Evolutionary conservation across 176 grass and related monocot genomes (phyloP), one percentile per base, ranked within the genome.

Genomic region (Pontederia paniculata): DNA sequence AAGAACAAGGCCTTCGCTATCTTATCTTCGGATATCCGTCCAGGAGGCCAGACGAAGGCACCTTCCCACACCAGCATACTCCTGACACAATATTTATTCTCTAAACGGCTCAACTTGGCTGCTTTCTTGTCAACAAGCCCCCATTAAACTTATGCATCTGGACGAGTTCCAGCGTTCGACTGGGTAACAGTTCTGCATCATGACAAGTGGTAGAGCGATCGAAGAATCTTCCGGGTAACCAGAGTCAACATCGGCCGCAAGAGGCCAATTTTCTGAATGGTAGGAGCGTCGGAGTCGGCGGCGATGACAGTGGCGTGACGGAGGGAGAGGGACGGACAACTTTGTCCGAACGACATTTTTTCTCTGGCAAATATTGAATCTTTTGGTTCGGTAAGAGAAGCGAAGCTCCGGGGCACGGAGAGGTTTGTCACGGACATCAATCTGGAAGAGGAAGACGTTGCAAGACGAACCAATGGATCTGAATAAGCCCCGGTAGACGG

Each of bases 61-160:
- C 85, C 90, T 70, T 81, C 85, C 90, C 90, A 95, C 58, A 95
- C 85, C 90, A 2, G 82, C 72, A 28, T 74, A 80, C 65, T 95
- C 81, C 70, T 64, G 72, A 17, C 76, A 17, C 12, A 10, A 17
- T 2, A 2, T 14, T 9, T 2, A 5, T 44, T 48, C 15, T 54
- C 45, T 1, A n/a, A 17, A 10, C 8, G 42, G 18, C 66, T 31
- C 2, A 63, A 68, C 70, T 83, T 17, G 25, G 63, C 69, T n/a
- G n/a, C n/a, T 12, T 73, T 44, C 51, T 61, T 41, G 55, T 69
- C 58, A 50, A 95, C 53, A 31, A 73, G 85, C 79, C 79, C 8
- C 22, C 12, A 0, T 51, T 53, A n/a, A 62, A 51, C 18, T 49
- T 25, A 73, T 89, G 79, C 76, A 83, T 60, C 8, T 63, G 74